Base-by-base conservation (phyloP, 768 basidiomycete species). In the Suillus lakei region DNA sequence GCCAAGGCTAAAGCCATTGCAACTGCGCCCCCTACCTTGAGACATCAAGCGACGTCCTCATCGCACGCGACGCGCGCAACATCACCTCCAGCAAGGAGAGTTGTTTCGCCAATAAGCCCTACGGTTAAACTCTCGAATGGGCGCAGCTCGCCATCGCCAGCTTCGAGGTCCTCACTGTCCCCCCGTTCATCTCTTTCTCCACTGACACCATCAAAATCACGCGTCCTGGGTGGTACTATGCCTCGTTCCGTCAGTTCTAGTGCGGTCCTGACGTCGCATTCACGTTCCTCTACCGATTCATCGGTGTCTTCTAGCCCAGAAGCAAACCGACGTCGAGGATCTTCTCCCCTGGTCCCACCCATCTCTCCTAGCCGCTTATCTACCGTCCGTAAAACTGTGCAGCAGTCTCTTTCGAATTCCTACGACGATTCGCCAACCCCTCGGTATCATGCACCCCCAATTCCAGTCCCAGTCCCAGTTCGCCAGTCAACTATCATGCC, bases 1-100 rank as follows among this genome's bases (percentile, higher is more conserved):
- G 93, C 91, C 18, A 96, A 93, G 74, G 92, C 93, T 18, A 94
- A 89, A 71, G 90, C 87, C 26, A 93, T 93, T 66, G 92, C 93
- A 3, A 89, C 84, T 38, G 91, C 92, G 10, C 93, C 93, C 23
- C 93, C 93, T 4, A 85, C 86, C 60, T 81, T 93, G 58, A 85
- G 90, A 61, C 93, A 95, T 74, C 92, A 93, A 74, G 91, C 92
- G 6, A 94, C 91, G 10, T 91, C 92, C 58, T 80, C 78, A 18
- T 82, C 91, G 39, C 86, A 91, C 69, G 81, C 84, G 9, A 79
- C 83, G 53, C 79, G 81, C 21, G 73, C 81, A 21, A 73, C 77
- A 18, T 81, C 82, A 21, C 83, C 83, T 26, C 76, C 82, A 63
- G 71, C 76, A n/a, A 80, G 76, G 71, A 74, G 76, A 53, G 69